phyloP scores from a whole-genome alignment of 2,329 filamentous ascomycete species.

The Hypoxylon sp. region DNA sequence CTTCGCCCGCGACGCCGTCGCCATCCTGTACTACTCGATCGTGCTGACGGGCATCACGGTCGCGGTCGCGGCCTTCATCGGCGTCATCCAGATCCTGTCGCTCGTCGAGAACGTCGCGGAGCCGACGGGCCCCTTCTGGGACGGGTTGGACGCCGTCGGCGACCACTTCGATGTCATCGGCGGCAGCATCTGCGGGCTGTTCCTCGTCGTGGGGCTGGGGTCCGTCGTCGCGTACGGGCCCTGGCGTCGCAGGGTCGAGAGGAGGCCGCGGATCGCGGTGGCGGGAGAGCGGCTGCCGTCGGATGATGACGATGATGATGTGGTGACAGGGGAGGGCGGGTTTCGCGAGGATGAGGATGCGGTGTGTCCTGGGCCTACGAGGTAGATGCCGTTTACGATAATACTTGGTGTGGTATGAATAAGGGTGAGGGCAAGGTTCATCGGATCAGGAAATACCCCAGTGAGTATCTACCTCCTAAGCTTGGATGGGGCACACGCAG shows the following conservation, averaged over 20 bases:
- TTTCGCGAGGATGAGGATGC: conserved; percentile 34
- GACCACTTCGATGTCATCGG: conserved; percentile 90
- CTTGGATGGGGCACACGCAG: background rate
- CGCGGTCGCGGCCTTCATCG: conserved; percentile 85
- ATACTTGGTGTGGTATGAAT: background rate
- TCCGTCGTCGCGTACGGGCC: conserved; percentile 82
- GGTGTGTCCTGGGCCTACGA: conserved; percentile 4
- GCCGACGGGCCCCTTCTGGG: conserved; percentile 85
- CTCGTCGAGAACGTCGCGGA: conserved; percentile 81
- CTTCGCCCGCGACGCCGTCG: conserved; percentile 83
- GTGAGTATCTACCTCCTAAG: no score
- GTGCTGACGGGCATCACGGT: conserved; percentile 88
- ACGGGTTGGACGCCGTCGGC: conserved; percentile 79
- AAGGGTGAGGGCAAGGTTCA: background rate
- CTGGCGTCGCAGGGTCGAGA: conserved; percentile 72
- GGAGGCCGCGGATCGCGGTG: conserved; percentile 30
- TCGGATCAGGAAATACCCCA: background rate
- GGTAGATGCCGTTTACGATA: background rate
- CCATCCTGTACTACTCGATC: conserved; percentile 93
- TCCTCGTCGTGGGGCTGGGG: conserved; percentile 79
- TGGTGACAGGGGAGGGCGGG: conserved; percentile 24
- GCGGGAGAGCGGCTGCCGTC: conserved; percentile 31
- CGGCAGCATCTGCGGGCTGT: conserved; percentile 86
- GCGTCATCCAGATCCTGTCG: conserved; percentile 84
- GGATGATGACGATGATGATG: conserved; percentile 32